Base-by-base conservation (phyloP, 1,139 yeast genomes). In the Debaryomyces udenii region DNA sequence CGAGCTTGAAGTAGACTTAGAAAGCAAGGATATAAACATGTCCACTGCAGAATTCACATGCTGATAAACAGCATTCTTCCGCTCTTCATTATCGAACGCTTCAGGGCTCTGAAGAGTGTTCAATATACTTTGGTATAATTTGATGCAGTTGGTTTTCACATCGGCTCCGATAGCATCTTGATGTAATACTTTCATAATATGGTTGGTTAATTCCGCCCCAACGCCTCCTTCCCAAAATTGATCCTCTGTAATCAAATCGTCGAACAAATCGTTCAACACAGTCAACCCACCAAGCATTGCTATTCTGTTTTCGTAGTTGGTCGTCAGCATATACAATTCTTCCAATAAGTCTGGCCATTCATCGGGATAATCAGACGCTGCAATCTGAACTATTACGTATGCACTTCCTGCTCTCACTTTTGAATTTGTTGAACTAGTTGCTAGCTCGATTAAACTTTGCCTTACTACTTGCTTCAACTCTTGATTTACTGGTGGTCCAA, bases 301-400 rank as follows among this genome's bases (percentile, higher is more conserved):
- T 52, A 40, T 47, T 46, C 44, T 70, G 50, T 64, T 48, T 22
- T 65, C 59, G 27, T 64, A 57, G 10, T 59, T 45, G 6, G 59
- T 55, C 3, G 78, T 64, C 37, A 70, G 64, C 14, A 59, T 53
- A 53, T 80, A 79, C 37, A 86, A 57, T 10, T 62, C 56, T 15
- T 67, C 64, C 43, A 91, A 59, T 35, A 93, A 68, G 23, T 73
- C 75, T 0, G 97, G 96, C 98, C 98, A 93, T 56, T 89, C 96
- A 54, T 93, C 98, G 0, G 99, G 99, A 56, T 80, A 91, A 56
- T 93, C 99, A 1, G 84, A 86, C 1, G 88, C 86, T 1, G 96
- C 91, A 17, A 93, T 86, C 53, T 86, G 95, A 2, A 87, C 86
- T 18, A 89, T 78, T 10, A 88, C 83, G 49, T 88, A 83, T 1